Evolutionary conservation across 176 grass and related monocot genomes (phyloP), one percentile per base, ranked within the genome.

Genomic region (Canna indica): DNA sequence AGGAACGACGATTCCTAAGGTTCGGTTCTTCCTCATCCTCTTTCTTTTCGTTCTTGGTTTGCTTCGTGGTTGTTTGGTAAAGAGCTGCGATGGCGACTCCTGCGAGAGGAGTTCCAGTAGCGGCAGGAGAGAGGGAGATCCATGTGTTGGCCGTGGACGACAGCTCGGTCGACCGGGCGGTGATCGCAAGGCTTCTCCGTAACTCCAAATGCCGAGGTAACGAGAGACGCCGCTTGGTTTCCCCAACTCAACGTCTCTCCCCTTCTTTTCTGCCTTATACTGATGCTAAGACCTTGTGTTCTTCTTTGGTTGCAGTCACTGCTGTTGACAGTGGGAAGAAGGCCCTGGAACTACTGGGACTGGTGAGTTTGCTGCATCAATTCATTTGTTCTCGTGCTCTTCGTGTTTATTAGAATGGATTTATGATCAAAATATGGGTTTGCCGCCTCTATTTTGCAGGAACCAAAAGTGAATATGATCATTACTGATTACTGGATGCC

Each of bases 401-500:
- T 3, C 18, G 2, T 41, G 61, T 25, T 36, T 33, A 30, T 66
- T 22, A 3, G 18, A 20, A 45, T 69, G 24, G 7, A 20, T 22
- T 9, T 22, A 36, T 45, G 34, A 11, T 44, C 2, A 38, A 53
- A 38, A 45, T 47, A 26, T 27, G 70, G 26, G 60, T 76, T 7
- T 1, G 67, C 24, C 31, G 4, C 3, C n/a, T n/a, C n/a, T n/a
- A n/a, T n/a, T n/a, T n/a, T n/a, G 48, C 71, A 97, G 94, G 94
- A 97, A 61, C 80, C 86, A 34, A 92, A 97, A 48, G 94, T 97
- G 34, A 90, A 83, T 67, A 85, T 97, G 89, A 97, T 97, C 36
- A 93, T 97, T 32, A 97, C 94, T 0, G 94, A 97, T 76, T 97
- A 97, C 63, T 93, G 84, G 54, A 97, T 97, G 94, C 94, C 94